Base-by-base conservation (phyloP, 257 asterid species). In the Solanum sitiens region DNA sequence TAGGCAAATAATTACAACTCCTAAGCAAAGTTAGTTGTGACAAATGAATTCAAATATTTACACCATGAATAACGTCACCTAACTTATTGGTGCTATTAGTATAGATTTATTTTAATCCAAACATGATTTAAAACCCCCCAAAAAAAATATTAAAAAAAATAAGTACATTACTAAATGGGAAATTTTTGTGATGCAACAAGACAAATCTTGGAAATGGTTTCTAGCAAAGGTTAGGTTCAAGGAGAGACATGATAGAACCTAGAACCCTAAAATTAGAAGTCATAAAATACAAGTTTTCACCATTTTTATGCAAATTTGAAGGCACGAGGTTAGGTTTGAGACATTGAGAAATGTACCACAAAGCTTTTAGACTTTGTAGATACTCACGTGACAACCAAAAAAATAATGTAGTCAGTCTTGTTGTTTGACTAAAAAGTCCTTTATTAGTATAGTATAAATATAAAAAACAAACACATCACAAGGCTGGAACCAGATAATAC, bases 321-420 rank as follows among this genome's bases (percentile, higher is more conserved):
- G 94, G 95, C 93, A 92, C 93, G 95, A 92, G 95, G 95, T 45
- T 45, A 44, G 86, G 56, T 23, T 75, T 53, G 88, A 87, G 85
- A 83, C 91, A 92, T 89, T 61, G 91, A 85, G 88, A 89, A 42
- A 53, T 47, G 88, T 68, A 89, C 63, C 73, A 35, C 82, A 84
- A 47, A 45, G 85, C 85, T 80, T 79, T 80, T 86, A 88, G 75
- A 87, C 74, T 73, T 53, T 73, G 33, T 88, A 88, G 93, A 89
- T 86, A 86, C 90, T 92, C 95, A 94, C 96, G 94, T 93, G 95
- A 95, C 92, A 90, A 91, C 92, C 92, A 91, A 92, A 88, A 92
- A 92, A 89, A 89, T 86, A 84, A 39, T 87, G 90, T 87, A 90
- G 90, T 89, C 86, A 90, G 91, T 90, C 91, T 90, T 59, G 88